Percentiles rank a stretch among this genome's conserved stretches.
phyloP scores from a whole-genome alignment of 2,329 filamentous ascomycete species.

The Colletotrichum sp. region DNA sequence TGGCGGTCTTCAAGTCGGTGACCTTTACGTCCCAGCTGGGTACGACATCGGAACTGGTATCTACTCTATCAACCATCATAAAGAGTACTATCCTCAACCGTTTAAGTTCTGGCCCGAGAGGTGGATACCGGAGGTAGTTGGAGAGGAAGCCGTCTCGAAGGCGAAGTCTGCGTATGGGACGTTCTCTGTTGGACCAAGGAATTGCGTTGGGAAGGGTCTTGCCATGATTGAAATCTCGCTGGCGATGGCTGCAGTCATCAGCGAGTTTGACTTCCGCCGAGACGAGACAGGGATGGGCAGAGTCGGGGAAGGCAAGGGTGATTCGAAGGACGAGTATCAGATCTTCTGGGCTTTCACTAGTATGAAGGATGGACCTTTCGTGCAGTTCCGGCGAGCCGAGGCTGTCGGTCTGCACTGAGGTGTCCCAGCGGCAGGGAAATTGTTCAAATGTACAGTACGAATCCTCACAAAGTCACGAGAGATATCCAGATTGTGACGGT shows the following conservation, averaged over 20 bases:
- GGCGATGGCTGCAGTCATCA: not conserved
- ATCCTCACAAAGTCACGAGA: not conserved
- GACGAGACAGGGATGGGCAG: not conserved
- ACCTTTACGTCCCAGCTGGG: not conserved
- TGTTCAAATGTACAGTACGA: too few relatives aligned
- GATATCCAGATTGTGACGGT: not conserved
- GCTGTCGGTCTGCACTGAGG: not conserved
- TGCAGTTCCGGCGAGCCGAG: not conserved
- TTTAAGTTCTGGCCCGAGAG: not conserved
- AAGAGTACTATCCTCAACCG: not conserved
- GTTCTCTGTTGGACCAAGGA: conserved; percentile 2
- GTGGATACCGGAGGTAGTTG: not conserved
- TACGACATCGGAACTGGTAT: not conserved
- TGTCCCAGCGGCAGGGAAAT: not conserved
- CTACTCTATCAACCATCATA: conserved; percentile 4
- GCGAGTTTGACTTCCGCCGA: not conserved
- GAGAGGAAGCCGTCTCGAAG: not conserved
- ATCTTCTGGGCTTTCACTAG: conserved; percentile 7
- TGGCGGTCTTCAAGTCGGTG: not conserved
- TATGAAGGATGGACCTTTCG: not conserved
- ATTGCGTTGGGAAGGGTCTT: conserved; percentile 1
- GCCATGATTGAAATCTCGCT: conserved; percentile 6
- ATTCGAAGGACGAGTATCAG: not conserved
- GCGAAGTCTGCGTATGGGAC: not conserved
- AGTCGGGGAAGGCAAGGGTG: not conserved